phyloP scores from a whole-genome alignment of 305 asterid genomes.

The Fraxinus nigra region DNA sequence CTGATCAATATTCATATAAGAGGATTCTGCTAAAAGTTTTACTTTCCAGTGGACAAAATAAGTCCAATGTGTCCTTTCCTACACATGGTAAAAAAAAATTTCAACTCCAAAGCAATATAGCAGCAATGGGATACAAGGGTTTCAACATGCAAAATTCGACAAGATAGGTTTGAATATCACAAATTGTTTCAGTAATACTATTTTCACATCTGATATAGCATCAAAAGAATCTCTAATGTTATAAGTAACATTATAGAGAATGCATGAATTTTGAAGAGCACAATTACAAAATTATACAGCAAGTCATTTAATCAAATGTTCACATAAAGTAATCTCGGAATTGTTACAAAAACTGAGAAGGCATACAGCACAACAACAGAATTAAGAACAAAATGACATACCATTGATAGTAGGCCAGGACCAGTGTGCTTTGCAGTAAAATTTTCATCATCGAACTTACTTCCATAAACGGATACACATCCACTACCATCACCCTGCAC shows the following conservation, averaged over 20 bases:
- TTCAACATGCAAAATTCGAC: neutral
- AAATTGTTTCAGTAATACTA: neutral
- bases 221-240: neutral
- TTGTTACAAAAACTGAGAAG: slow-evolving; percentile 15
- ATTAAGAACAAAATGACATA: slow-evolving; percentile 26
- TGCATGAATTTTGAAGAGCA: neutral
- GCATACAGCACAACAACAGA: slow-evolving; percentile 11
- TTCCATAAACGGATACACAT: slow-evolving; percentile 83
- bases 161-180: neutral
- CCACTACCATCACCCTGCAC: slow-evolving; percentile 98
- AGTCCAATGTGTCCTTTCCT: neutral
- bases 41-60: neutral
- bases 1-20: neutral
- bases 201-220: neutral
- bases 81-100: neutral
- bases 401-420: slow-evolving; percentile 95
- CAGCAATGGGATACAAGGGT: neutral
- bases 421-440: slow-evolving; percentile 96
- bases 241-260: neutral
- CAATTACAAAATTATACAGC: neutral
- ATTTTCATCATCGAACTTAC: slow-evolving; percentile 95
- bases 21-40: neutral
- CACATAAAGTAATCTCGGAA: neutral
- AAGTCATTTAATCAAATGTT: neutral
- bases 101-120: neutral